A percentile compares a stretch with the other conserved stretches of the same genome.
Evolutionary conservation across 306 rosid species (phyloP).

Genomic region (Prunus dulcis): DNA sequence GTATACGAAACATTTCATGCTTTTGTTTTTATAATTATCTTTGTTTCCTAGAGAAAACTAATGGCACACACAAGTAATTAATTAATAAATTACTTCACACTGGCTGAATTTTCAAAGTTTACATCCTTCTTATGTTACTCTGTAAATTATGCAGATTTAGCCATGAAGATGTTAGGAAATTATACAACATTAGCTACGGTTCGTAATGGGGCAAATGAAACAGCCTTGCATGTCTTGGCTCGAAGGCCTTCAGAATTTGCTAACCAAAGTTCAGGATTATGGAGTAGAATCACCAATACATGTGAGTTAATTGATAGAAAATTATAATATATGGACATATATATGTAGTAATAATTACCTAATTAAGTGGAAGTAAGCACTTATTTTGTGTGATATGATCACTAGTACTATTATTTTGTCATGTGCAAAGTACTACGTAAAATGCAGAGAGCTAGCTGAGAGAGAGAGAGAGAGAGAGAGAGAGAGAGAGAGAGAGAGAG

Average conservation of each 20-base stretch:
- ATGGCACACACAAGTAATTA: too few relatives aligned
- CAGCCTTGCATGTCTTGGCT: conserved; percentile 28
- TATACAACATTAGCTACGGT: conserved; percentile 5
- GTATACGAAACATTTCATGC: background rate
- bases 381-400: too few relatives aligned
- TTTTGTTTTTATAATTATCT: background rate
- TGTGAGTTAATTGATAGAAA: conserved; percentile 1
- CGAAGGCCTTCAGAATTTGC: conserved; percentile 6
- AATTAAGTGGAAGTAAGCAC: too few relatives aligned
- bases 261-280: background rate
- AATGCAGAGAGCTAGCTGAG: too few relatives aligned
- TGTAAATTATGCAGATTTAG: conserved; percentile 12
- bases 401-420: too few relatives aligned
- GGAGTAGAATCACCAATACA: background rate
- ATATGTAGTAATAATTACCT: too few relatives aligned
- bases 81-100: too few relatives aligned
- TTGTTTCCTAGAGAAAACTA: background rate
- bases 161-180: background rate
- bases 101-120: too few relatives aligned
- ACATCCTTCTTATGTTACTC: background rate
- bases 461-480: too few relatives aligned
- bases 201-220: background rate
- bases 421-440: too few relatives aligned
- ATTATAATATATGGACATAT: background rate
- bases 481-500: too few relatives aligned